Evolutionary conservation across 768 basidiomycete genomes (phyloP), one percentile per base, ranked within the genome.

Genomic region (Tricholoma saponaceum): DNA sequence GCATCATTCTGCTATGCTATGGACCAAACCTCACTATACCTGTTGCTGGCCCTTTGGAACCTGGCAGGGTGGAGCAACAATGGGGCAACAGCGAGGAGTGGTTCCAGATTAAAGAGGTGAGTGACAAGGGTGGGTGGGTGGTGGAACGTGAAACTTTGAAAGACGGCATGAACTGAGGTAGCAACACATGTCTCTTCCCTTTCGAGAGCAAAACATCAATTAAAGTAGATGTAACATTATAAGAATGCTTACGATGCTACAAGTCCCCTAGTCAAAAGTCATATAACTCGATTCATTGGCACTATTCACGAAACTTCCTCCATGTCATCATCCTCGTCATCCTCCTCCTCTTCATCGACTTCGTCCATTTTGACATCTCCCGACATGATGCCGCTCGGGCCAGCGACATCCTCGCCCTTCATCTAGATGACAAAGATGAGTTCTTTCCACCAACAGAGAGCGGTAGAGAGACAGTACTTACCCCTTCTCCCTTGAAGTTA

Each of bases 291-390:
- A 23, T 6, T 12, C 43, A 44, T 5, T 12, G 23, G 9, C 20
- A 16, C 16, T 20, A 23, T 49, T 64, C 46, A 86, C 62, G 85
- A 84, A 20, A 88, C 79, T 63, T 89, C 86, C 67, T 89, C 88
- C 86, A 89, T 89, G 20, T 86, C 81, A 2, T 83, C 82, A 18
- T 82, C 80, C 1, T 81, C 79, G 14, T 84, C 83, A 14, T 85
- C 83, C 0, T 83, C 83, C 10, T 43, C 53, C 18, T 53, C 52
- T 5, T 81, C 79, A 23, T 79, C 79, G 0, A 74, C 78, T 6
- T 74, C 79, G 30, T 85, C 85, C 82, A 75, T 83, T 67, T 78
- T 79, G 39, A 75, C 66, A 57, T 76, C 78, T 7, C 63, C 64
- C 41, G 55, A 55, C 26, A 56, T 64, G 10, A 64, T 52, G 22